phyloP scores from a whole-genome alignment of 2,329 filamentous ascomycete genomes.

The Exophiala spinifera region DNA sequence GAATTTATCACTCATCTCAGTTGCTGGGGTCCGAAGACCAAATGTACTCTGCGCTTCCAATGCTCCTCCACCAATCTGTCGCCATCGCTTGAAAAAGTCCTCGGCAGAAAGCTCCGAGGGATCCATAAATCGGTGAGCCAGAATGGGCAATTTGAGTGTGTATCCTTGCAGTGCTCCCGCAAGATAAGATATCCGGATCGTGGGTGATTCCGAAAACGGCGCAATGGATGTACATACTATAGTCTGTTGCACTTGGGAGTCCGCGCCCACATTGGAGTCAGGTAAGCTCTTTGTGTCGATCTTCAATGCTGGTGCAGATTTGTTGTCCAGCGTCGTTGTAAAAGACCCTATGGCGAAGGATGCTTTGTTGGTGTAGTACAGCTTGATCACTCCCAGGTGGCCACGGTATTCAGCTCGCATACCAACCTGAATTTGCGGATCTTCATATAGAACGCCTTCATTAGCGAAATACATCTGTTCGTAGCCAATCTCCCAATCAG shows the following conservation, averaged over 20 bases:
- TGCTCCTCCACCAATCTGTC: slow-evolving; percentile 87
- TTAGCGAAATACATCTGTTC: slow-evolving; percentile 73
- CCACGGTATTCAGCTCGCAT: slow-evolving; percentile 89
- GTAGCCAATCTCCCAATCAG: slow-evolving; percentile 90
- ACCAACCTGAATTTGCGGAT: slow-evolving; percentile 88
- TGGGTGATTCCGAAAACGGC: slow-evolving; percentile 79
- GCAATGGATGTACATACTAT: slow-evolving; percentile 87
- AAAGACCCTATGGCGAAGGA: slow-evolving; percentile 82
- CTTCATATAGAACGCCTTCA: slow-evolving; percentile 91
- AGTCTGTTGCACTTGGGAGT: slow-evolving; percentile 83
- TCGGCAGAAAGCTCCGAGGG: slow-evolving; percentile 79
- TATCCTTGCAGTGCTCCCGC: slow-evolving; percentile 89
- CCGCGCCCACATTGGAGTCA: slow-evolving; percentile 72
- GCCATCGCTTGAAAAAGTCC: slow-evolving; percentile 99
- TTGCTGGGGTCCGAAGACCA: slow-evolving; percentile 48
- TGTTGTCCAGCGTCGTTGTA: slow-evolving; percentile 85
- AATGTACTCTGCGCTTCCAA: slow-evolving; percentile 89
- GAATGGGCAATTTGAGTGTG: slow-evolving; percentile 83
- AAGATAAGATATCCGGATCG: slow-evolving; percentile 89
- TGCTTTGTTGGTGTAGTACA: slow-evolving; percentile 95
- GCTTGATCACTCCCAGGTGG: slow-evolving; percentile 91
- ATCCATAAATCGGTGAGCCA: slow-evolving; percentile 96
- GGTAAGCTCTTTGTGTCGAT: slow-evolving; percentile 87
- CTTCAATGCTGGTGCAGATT: slow-evolving; percentile 63
- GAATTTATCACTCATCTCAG: slow-evolving; percentile 67